Evolutionary conservation across 2,329 filamentous ascomycete genomes (phyloP), one percentile per base, ranked within the genome.

Genomic region (Aspergillus persii): DNA sequence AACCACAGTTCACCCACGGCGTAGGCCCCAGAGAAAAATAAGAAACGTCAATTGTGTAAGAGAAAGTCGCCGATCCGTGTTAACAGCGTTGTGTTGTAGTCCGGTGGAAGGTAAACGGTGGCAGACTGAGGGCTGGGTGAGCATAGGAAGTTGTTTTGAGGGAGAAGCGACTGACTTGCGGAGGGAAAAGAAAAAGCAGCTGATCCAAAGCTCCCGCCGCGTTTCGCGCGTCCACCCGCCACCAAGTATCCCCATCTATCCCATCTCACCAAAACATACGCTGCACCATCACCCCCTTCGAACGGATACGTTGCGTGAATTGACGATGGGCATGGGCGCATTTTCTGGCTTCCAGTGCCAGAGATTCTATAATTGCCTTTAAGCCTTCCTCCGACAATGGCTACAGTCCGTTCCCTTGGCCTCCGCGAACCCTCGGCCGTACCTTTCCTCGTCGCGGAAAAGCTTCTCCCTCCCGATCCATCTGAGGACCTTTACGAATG

Each of bases 381-480:
- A 56, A 66, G 65, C 33, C 60, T 63, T 66, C 62, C 66, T 41
- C 63, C 64, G 66, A 76, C 68, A 70, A 99, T 99, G 96, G 94
- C 94, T 68, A 88, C 90, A 73, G 86, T 97, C 78, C 90, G 87
- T 76, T 97, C 94, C 65, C 85, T 97, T 70, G 95, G 95, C 75
- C 83, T 96, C 71, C 94, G 98, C 80, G 88, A 90, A 79, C 93
- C 96, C 61, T 86, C 90, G 61, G 92, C 89, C 64, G 83, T 98
- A 64, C 86, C 86, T 62, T 92, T 95, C 80, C 87, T 96, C 64
- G 84, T 96, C 66, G 83, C 88, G 66, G 93, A 98, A 76, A 84
- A 87, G 59, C 83, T 96, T 46, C 81, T 98, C 2, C 85, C 89
- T 18, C 76, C 83, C 50, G 84, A 95, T 62, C 85, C 90, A 3